A percentile compares a stretch with the other conserved stretches of the same genome.
Evolutionary conservation across 306 rosid species (phyloP).

Genomic region (Dryas drummondii): DNA sequence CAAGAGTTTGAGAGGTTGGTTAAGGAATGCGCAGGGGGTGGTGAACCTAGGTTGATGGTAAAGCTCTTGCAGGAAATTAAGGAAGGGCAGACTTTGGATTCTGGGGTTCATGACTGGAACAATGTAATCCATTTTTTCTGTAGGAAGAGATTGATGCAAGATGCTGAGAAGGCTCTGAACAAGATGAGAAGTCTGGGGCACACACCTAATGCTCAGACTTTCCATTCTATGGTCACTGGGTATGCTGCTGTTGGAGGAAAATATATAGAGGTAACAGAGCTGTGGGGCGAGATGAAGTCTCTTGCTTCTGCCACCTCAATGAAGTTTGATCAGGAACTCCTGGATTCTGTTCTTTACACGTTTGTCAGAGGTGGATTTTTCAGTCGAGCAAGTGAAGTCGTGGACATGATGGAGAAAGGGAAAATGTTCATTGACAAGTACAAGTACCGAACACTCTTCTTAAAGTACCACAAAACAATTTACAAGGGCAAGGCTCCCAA

Average conservation of each 20-base stretch:
- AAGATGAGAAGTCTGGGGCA: conserved; percentile 88
- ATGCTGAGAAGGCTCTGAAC: conserved; percentile 75
- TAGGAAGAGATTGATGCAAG: conserved; percentile 81
- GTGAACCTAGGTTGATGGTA: conserved; percentile 55
- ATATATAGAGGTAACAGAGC: conserved; percentile 73
- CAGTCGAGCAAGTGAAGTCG: conserved; percentile 78
- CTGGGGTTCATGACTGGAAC: conserved; percentile 89
- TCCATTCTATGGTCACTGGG: conserved; percentile 87
- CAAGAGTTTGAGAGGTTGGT: conserved; percentile 44
- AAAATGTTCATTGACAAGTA: conserved; percentile 80
- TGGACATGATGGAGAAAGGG: conserved; percentile 74
- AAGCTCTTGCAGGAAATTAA: conserved; percentile 77
- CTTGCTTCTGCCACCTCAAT: conserved; percentile 64
- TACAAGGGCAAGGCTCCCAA: conserved; percentile 85
- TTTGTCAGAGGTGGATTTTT: conserved; percentile 89
- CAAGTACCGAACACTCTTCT: conserved; percentile 74
- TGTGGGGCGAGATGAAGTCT: conserved; percentile 91
- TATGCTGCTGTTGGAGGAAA: conserved; percentile 89
- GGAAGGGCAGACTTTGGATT: conserved; percentile 69
- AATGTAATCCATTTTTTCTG: conserved; percentile 78
- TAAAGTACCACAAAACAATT: conserved; percentile 86
- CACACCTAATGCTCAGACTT: conserved; percentile 75
- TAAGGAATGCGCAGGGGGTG: conserved; percentile 37
- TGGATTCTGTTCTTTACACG: conserved; percentile 82
- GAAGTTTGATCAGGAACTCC: conserved; percentile 91